phyloP scores from a whole-genome alignment of 2,329 filamentous ascomycete genomes.

The Corinectria fuckeliana region DNA sequence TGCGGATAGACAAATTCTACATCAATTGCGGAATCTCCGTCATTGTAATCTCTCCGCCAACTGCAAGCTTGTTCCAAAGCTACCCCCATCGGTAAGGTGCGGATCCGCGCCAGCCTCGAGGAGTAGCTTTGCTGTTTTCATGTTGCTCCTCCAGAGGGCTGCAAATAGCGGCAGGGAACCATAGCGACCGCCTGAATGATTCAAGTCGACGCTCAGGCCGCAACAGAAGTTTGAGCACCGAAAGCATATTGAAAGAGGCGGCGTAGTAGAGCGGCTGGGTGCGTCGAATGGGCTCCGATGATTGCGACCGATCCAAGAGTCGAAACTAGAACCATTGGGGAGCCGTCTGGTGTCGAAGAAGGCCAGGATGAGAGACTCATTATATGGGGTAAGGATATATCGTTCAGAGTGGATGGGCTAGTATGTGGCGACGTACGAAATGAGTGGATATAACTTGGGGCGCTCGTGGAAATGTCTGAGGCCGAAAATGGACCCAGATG shows the following conservation, averaged over 20 bases:
- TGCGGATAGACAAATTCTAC: background rate
- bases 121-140: conserved; percentile 31
- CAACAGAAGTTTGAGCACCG: conserved; percentile 27
- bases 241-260: conserved; percentile 36
- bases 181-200: conserved; percentile 29
- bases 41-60: background rate
- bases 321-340: conserved; percentile 26
- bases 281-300: conserved; percentile 12
- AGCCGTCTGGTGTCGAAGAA: conserved; percentile 32
- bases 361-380: conserved; percentile 27
- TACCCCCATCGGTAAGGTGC: background rate
- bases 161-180: conserved; percentile 31
- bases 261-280: conserved; percentile 36
- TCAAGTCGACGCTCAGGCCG: conserved; percentile 26
- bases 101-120: conserved; percentile 35
- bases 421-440: conserved; percentile 22
- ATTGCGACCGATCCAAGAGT: conserved; percentile 29
- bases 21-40: conserved; percentile 3
- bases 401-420: conserved; percentile 35
- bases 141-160: conserved; percentile 27
- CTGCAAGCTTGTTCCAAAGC: background rate
- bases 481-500: conserved; percentile 17
- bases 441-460: conserved; percentile 19
- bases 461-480: background rate
- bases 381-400: conserved; percentile 5